Percentiles rank a stretch among this genome's conserved stretches.
Evolutionary conservation across 2,329 filamentous ascomycete species (phyloP).

Genomic region (Pestalotiopsis sp.): DNA sequence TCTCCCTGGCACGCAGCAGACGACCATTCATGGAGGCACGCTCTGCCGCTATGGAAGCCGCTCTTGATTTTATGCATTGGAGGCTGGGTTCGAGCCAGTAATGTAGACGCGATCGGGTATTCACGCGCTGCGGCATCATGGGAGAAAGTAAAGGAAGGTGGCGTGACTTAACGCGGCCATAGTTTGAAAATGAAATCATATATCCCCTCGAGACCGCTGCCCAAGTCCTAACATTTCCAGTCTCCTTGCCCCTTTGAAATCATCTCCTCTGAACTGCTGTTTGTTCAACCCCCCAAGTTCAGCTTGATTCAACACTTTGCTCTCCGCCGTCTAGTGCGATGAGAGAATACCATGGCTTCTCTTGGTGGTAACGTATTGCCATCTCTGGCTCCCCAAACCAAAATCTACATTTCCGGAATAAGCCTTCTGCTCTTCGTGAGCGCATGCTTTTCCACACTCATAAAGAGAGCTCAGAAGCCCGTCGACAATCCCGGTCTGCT

Average conservation of each 20-base stretch:
- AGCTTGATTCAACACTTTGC: constrained; percentile 21
- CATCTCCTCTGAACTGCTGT: constrained; percentile 3
- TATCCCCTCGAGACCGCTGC: constrained; percentile 8
- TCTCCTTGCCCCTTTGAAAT: background rate
- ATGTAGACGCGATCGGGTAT: background rate
- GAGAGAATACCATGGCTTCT: constrained; percentile 75
- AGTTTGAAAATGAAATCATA: background rate
- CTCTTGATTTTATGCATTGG: too few relatives aligned
- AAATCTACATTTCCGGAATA: constrained; percentile 56
- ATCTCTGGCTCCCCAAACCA: constrained; percentile 41
- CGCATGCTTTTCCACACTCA: constrained; percentile 49
- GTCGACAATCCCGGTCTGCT: constrained; percentile 50
- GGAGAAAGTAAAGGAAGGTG: background rate
- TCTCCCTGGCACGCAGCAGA: background rate
- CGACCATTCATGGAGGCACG: constrained; percentile 6
- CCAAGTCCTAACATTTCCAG: background rate
- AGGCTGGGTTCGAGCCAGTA: background rate
- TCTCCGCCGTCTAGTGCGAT: constrained; percentile 42
- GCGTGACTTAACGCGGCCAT: background rate
- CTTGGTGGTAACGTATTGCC: constrained; percentile 65
- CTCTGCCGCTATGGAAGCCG: background rate
- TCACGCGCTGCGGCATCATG: background rate
- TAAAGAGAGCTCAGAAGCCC: constrained; percentile 31
- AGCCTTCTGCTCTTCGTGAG: constrained; percentile 53
- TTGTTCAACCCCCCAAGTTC: constrained; percentile 22